Evolutionary conservation across 108 stramenopile species (phyloP).

Genomic region (Ochromonas danica): DNA sequence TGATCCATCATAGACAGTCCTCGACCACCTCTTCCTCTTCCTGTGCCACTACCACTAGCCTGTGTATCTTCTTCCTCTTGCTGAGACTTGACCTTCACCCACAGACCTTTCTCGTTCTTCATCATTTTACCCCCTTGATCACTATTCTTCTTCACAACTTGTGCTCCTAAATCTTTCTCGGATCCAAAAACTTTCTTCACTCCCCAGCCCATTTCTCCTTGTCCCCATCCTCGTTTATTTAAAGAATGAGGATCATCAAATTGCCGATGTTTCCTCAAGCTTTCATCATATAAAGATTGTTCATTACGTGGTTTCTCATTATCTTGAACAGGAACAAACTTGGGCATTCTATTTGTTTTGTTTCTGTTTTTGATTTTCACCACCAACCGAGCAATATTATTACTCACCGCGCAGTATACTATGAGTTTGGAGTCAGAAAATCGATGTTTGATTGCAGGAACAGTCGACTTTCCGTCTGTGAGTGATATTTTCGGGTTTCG

Average conservation of each 20-base stretch:
- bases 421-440: too few species aligned
- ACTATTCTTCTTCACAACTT: background rate
- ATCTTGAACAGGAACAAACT: slow-evolving; percentile 7
- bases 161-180: background rate
- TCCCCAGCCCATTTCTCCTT: slow-evolving; percentile 21
- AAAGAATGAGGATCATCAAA: background rate
- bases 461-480: too few species aligned
- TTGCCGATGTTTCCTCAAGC: background rate
- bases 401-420: too few species aligned
- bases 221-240: background rate
- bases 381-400: too few species aligned
- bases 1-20: too few species aligned
- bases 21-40: too few species aligned
- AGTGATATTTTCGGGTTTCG: too few species aligned
- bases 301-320: background rate
- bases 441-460: too few species aligned
- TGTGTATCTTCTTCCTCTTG: background rate
- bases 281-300: background rate
- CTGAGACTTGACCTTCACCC: background rate
- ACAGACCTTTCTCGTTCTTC: slow-evolving; percentile 15
- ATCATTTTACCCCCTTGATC: background rate
- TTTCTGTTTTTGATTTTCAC: too few species aligned
- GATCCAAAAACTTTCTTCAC: background rate
- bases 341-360: too few species aligned
- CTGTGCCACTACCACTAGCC: too few species aligned